Base-by-base conservation (phyloP, 139 green algal species). In the Tetraselmis chui region DNA sequence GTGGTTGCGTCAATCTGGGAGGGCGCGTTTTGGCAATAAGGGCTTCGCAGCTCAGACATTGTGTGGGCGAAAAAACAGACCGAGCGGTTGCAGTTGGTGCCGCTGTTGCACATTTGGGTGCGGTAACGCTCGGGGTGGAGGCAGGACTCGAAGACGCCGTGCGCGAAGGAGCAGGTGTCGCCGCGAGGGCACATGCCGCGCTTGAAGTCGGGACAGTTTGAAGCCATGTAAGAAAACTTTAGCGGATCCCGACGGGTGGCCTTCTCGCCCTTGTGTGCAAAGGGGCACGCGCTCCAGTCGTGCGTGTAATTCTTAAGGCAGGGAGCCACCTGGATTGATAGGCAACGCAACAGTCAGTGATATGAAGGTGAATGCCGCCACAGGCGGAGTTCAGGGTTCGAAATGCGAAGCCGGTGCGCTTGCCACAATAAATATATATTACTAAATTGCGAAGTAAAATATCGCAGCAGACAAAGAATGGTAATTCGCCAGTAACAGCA, bases 61-160 rank as follows among this genome's bases (percentile, higher is more conserved):
- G 23, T 84, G 59, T 93, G 89, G 0, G 88, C 89, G 59, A 92
- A 93, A 84, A 93, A 93, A 85, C 89, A 93, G 31, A 89, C 87
- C 25, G 83, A 77, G 0, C 89, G 85, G 78, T 88, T 88, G 86
- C 89, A 93, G 32, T 86, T 86, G 29, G 76, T 75, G 1, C 88
- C 86, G 29, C 88, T 88, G n/a, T 82, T 86, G 83, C 89, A 93
- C 30, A 93, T 67, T 24, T 87, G 79, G 2, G 89, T 93, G 59
- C 86, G 86, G 82, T 89, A 93, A 82, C 89, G 78, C 58, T 29
- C 29, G 5, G 80, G 45, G 32, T 80, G 30, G 22, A 84, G 59
- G 59, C 80, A 84, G 18, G 81, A 88, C 58, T 87, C 86, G 31
- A 87, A 87, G 1, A 89, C 59, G 28, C 83, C 82, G 77, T 87